These are phyloP conservation scores for Arctium minus DNA, from an alignment of 129 eudicot species.

Conservation along the genomic window DNA sequence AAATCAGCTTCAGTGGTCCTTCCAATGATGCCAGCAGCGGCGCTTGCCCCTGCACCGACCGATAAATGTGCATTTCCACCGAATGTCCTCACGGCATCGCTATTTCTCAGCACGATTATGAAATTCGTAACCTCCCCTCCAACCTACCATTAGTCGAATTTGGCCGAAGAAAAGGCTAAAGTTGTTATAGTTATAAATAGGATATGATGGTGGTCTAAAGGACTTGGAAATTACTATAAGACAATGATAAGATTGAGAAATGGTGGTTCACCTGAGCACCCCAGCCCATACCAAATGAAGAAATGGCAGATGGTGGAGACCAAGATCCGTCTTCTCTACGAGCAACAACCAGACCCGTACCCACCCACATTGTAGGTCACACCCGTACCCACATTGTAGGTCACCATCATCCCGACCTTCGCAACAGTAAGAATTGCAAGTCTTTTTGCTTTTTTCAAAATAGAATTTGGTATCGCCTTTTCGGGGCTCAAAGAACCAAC, in stretches of 20 bases:
- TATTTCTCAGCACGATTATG: too few species aligned
- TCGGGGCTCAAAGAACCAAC: conserved; percentile 48
- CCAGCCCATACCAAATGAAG: conserved; percentile 65
- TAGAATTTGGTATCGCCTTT: conserved; percentile 36
- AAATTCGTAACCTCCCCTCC: conserved; percentile 35
- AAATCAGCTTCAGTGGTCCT: too few species aligned
- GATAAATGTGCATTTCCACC: too few species aligned
- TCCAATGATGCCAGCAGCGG: too few species aligned
- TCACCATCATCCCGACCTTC: too few species aligned
- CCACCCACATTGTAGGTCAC: conserved; percentile 44
- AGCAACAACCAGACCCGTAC: conserved; percentile 61
- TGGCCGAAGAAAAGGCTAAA: not conserved
- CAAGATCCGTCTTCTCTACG: conserved; percentile 3
- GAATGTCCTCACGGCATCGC: too few species aligned
- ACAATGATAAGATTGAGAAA: not conserved
- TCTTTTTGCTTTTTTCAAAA: conserved; percentile 38
- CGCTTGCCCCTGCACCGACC: too few species aligned
- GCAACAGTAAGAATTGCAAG: conserved; percentile 42
- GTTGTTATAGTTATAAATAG: not conserved
- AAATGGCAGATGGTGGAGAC: conserved; percentile 76
- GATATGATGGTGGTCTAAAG: not conserved
- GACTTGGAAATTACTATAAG: too few species aligned
- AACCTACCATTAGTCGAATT: conserved; percentile 22
- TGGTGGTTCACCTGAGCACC: conserved; percentile 56
- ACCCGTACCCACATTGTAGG: conserved; percentile 29